Evolutionary conservation across 768 basidiomycete species (phyloP).

Genomic region (Tulasnella sp.): DNA sequence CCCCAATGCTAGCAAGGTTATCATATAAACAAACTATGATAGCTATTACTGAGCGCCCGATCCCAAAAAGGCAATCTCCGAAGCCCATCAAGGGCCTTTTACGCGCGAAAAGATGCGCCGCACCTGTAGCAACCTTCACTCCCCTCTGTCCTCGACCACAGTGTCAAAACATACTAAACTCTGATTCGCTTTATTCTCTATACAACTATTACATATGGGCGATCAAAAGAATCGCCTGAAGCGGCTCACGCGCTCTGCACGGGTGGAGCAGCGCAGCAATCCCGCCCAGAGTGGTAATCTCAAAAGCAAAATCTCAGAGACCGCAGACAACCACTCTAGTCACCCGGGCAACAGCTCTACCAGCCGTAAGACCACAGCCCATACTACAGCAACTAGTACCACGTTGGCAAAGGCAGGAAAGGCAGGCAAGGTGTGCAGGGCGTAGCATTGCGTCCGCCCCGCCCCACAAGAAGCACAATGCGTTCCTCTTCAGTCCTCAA

Average conservation of each 20-base stretch:
- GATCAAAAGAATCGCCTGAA: background rate
- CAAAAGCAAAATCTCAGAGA: background rate
- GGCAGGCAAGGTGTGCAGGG: too few relatives aligned
- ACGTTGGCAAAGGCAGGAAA: background rate
- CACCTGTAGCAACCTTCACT: background rate
- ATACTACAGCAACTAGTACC: background rate
- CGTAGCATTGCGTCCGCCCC: too few relatives aligned
- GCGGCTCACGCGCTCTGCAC: background rate
- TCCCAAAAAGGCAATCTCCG: background rate
- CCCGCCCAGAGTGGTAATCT: background rate
- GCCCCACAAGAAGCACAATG: too few relatives aligned
- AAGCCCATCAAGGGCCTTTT: background rate
- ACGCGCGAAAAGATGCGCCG: background rate
- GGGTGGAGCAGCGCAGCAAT: background rate
- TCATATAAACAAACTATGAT: background rate
- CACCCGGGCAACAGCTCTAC: background rate
- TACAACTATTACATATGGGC: background rate
- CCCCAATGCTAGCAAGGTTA: background rate
- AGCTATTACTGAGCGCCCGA: background rate
- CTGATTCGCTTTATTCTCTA: background rate
- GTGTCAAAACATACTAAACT: background rate
- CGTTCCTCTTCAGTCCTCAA: background rate
- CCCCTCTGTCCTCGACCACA: background rate
- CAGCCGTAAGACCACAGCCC: background rate
- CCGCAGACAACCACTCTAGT: background rate